Evolutionary conservation across 768 basidiomycete species (phyloP).

Genomic region (Boletellus emodensis): DNA sequence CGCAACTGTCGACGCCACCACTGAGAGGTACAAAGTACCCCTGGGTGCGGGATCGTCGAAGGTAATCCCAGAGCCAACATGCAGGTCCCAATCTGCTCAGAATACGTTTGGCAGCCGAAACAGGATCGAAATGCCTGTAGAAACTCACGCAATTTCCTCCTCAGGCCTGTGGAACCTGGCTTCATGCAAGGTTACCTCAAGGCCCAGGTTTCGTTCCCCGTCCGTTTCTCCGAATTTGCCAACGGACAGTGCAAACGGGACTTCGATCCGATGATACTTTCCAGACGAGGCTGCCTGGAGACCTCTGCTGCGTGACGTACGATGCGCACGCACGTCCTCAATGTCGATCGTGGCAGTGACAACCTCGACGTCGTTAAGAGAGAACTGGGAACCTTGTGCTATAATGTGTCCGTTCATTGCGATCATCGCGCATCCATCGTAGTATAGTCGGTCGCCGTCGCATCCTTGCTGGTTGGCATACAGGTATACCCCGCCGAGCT

Average conservation of each 20-base stretch:
- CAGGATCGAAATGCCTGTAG: neutral
- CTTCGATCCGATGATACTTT: slow-evolving; percentile 77
- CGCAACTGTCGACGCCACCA: slow-evolving; percentile 96
- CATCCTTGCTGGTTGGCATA: slow-evolving; percentile 99
- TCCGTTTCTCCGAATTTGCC: slow-evolving; percentile 67
- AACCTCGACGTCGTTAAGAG: slow-evolving; percentile 92
- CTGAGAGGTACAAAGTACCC: slow-evolving; percentile 96
- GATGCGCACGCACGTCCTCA: slow-evolving; percentile 91
- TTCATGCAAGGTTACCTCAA: slow-evolving; percentile 42
- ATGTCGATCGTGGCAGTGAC: slow-evolving; percentile 94
- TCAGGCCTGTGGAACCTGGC: slow-evolving; percentile 76
- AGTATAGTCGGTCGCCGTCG: slow-evolving; percentile 96
- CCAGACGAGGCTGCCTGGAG: slow-evolving; percentile 82
- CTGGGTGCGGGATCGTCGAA: slow-evolving; percentile 86
- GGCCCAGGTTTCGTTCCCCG: slow-evolving; percentile 45
- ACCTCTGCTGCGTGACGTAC: slow-evolving; percentile 77
- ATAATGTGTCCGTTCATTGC: slow-evolving; percentile 89
- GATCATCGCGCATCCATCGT: slow-evolving; percentile 96
- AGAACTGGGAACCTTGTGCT: slow-evolving; percentile 97
- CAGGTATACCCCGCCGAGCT: slow-evolving; percentile 96
- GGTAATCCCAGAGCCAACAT: slow-evolving; percentile 99
- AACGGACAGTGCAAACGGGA: slow-evolving; percentile 72
- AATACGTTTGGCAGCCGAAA: neutral
- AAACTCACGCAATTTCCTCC: slow-evolving; percentile 94
- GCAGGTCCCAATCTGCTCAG: slow-evolving; percentile 81